Base-by-base conservation (phyloP, 2,329 filamentous ascomycete species). In the Xylariaceae sp. region DNA sequence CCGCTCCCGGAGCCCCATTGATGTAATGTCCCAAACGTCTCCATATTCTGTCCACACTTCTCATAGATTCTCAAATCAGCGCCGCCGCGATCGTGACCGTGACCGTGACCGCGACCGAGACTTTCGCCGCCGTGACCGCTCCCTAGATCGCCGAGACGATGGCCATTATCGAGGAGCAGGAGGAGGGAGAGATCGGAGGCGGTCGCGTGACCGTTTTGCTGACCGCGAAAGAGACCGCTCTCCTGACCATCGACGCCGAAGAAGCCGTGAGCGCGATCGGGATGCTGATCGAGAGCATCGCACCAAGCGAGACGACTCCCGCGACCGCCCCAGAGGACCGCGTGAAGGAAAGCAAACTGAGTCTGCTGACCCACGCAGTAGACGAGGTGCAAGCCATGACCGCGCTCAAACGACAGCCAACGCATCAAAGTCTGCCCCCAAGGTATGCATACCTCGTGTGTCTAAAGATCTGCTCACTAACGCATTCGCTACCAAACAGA, bases 281-380 rank as follows among this genome's bases (percentile, higher is more conserved):
- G 71, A 74, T 44, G 67, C 63, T 49, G 71, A 74, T 44, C 67
- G 83, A 64, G 82, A 87, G 58, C 73, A 80, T 59, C 82, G 83
- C 63, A 69, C 71, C 59, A 83, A 83, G 71, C 83, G 83, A 76
- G 86, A 88, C 67, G 84, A 83, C 61, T 88, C 82, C 65, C 79
- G 79, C 65, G 85, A 88, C 61, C 78, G 77, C 64, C 72, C 69
- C 61, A 77, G 75, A 64, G 76, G 74, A 57, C 80, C 79, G 63
- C 80, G 79, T 65, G 86, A 85, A 66, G 80, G 77, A 67, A 86
- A 85, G 67, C 76, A 80, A 76, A 85, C 89, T 69, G n/a, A n/a
- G n/a, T n/a, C n/a, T n/a, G 82, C 83, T 58, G 79, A 76, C 66
- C 66, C 76, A 61, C 81, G 82, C 66, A 77, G 73, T 69, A 82